phyloP scores from a whole-genome alignment of 345 rosid genomes.

The Salix viminalis region DNA sequence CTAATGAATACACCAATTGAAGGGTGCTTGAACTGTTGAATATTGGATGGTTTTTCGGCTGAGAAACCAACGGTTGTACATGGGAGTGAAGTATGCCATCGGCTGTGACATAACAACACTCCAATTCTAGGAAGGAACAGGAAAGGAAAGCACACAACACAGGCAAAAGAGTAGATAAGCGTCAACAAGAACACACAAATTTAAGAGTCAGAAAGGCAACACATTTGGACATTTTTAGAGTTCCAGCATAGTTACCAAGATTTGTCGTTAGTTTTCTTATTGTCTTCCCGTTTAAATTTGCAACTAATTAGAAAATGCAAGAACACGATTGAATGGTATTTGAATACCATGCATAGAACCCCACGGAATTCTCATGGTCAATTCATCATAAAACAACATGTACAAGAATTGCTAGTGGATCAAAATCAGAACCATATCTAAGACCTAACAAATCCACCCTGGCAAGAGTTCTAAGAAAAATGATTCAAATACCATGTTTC shows the following conservation, averaged over 20 bases:
- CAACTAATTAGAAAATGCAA: not conserved
- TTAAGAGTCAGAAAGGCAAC: not conserved
- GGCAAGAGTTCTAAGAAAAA: not conserved
- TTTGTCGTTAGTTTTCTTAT: too few species aligned
- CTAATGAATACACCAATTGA: not conserved
- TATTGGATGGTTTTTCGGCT: not conserved
- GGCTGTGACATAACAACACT: not conserved
- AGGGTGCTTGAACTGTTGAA: not conserved
- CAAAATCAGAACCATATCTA: not conserved
- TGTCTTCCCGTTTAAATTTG: not conserved
- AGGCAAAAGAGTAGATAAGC: not conserved
- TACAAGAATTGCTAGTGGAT: not conserved
- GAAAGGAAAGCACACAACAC: not conserved
- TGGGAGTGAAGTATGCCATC: not conserved
- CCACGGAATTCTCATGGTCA: not conserved
- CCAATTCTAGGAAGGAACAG: not conserved
- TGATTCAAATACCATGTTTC: not conserved
- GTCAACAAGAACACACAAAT: not conserved
- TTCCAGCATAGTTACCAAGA: not conserved
- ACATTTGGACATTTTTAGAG: not conserved
- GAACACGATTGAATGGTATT: too few species aligned
- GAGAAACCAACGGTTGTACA: not conserved
- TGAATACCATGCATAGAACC: not conserved
- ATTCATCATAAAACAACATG: not conserved
- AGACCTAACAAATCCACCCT: not conserved